Conservation (phyloP, 306 rosid genomes). For the Quercus mongolica region DNA sequence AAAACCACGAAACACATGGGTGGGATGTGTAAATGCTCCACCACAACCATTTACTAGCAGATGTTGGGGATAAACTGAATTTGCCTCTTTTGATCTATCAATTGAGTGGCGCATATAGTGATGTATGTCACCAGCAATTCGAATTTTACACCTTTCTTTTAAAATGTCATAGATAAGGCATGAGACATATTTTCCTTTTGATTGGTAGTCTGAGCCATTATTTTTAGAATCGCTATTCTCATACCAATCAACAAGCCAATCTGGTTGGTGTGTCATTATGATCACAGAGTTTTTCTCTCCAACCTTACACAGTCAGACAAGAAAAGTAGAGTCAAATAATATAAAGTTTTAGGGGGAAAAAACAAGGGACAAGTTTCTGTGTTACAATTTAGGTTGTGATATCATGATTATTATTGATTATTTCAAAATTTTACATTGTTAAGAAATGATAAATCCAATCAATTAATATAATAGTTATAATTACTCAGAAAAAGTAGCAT, state of each 20-base stretch:
- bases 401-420: too few species aligned
- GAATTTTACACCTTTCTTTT: constrained; percentile 82
- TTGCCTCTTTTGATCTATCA: constrained; percentile 45
- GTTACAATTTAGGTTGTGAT: too few species aligned
- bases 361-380: too few species aligned
- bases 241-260: constrained; percentile 94
- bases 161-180: constrained; percentile 59
- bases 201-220: constrained; percentile 21
- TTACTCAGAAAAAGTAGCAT: too few species aligned
- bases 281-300: constrained; percentile 72
- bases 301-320: constrained; percentile 59
- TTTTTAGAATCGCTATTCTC: constrained; percentile 71
- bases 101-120: constrained; percentile 95
- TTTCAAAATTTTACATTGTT: too few species aligned
- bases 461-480: too few species aligned
- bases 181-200: constrained; percentile 13
- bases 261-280: constrained; percentile 88
- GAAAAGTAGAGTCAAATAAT: constrained; percentile 21
- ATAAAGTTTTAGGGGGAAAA: constrained; percentile 42
- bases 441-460: too few species aligned
- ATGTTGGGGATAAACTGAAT: constrained; percentile 57
- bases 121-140: constrained; percentile 97
- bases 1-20: constrained; percentile 80
- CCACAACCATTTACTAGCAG: constrained; percentile 96
- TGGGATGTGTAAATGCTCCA: constrained; percentile 95